Base-by-base conservation (phyloP, 164 flowering plant species). In the Aristolochia fimbriata region DNA sequence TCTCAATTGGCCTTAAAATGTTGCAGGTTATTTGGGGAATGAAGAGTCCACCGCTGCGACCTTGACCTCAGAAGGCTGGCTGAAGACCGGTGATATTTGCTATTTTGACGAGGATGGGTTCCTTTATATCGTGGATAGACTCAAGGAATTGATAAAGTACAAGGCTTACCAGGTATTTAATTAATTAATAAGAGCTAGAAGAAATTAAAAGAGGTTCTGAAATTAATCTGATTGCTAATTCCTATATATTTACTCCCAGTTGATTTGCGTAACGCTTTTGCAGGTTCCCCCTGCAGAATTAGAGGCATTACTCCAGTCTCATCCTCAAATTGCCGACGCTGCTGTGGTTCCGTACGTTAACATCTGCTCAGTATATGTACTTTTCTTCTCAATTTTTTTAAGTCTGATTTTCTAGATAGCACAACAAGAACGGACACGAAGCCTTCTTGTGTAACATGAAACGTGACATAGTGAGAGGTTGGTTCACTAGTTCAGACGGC, bases 241-340 rank as follows among this genome's bases (percentile, higher is more conserved):
- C 24, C n/a, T n/a, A n/a, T n/a, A 43, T 37, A 51, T 62, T 24
- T 24, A 43, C 19, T n/a, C 22, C 14, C 16, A 4, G 19, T 15
- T 49, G 10, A 21, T 49, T 17, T 49, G 52, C 19, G 1, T 49
- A 49, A 47, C 10, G 43, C 8, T 37, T 46, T 62, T 67, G 37
- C 78, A 92, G 98, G 96, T 92, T 57, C 87, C 98, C 3, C 98
- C 98, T 31, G 96, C 89, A 6, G 98, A 92, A 71, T 72, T 92
- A 72, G 98, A 92, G 62, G 85, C 80, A 37, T 21, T 87, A 33
- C 93, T 92, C 69, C 83, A 74, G 8, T 81, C 91, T 45, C 72
- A 84, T 64, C 86, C 87, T 15, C 87, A 78, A 11, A 77, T 92
- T 58, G 81, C 75, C 33, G 98, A 92, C 70, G 94, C 82, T 27